Percentiles rank a stretch among this genome's conserved stretches.
These are phyloP conservation scores for Cinnamomum micranthum DNA, from an alignment of 164 flowering plant species.

Conservation along the genomic window DNA sequence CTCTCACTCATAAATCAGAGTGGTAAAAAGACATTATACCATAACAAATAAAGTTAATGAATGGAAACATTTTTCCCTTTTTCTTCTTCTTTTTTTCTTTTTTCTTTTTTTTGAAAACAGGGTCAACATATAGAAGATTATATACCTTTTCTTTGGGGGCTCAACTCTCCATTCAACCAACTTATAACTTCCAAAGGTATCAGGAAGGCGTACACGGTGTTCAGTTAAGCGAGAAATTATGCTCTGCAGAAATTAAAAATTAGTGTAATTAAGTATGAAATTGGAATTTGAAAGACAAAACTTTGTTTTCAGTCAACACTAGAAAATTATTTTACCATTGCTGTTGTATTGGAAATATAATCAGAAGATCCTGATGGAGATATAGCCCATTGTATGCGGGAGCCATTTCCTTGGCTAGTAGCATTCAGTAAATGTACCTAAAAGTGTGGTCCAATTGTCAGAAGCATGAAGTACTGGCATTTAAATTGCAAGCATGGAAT, in stretches of 20 bases:
- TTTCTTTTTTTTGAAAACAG: neutral
- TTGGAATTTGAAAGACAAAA: neutral
- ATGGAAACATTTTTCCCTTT: too few relatives aligned
- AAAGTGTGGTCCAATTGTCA: constrained; percentile 12
- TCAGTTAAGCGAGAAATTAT: constrained; percentile 54
- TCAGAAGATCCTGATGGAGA: constrained; percentile 45
- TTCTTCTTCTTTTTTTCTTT: too few relatives aligned
- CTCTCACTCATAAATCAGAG: neutral
- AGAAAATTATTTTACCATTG: constrained; percentile 35
- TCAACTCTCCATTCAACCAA: constrained; percentile 55
- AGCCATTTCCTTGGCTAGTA: constrained; percentile 45
- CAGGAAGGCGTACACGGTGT: constrained; percentile 61
- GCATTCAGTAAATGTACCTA: constrained; percentile 69
- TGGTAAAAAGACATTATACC: too few relatives aligned
- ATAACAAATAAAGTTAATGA: too few relatives aligned
- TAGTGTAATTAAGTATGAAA: constrained; percentile 5
- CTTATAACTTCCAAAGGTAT: constrained; percentile 54
- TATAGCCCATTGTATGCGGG: constrained; percentile 55
- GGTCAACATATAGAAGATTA: neutral
- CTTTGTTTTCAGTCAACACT: neutral
- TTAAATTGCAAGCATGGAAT: neutral
- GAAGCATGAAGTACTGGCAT: neutral
- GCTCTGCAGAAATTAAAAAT: constrained; percentile 32
- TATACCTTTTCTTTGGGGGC: constrained; percentile 44
- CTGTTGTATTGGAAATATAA: constrained; percentile 57